These are phyloP conservation scores for Ampelocalamus luodianensis DNA, from an alignment of 176 grass and related monocot genomes.

Conservation along the genomic window DNA sequence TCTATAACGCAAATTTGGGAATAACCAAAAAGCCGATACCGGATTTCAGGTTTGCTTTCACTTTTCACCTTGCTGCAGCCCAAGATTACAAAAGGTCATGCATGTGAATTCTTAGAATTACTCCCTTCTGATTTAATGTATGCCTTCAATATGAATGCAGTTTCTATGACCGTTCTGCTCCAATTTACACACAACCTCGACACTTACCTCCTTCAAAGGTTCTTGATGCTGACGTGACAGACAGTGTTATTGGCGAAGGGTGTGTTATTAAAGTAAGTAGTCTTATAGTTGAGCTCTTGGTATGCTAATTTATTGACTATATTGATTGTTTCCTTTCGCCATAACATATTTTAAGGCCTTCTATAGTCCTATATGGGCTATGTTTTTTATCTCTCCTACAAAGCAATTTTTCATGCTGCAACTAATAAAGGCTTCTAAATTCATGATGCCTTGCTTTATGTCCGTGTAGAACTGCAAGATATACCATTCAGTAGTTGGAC, in stretches of 20 bases:
- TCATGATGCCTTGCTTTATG: not conserved
- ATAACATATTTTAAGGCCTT: slow-evolving; percentile 1
- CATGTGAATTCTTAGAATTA: slow-evolving; percentile 30
- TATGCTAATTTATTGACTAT: slow-evolving; percentile 24
- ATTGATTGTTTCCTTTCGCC: not conserved
- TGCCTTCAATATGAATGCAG: slow-evolving; percentile 57
- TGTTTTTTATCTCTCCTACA: slow-evolving; percentile 18
- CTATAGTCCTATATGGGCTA: not conserved
- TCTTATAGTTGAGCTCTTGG: slow-evolving; percentile 8
- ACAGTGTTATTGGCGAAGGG: slow-evolving; percentile 96
- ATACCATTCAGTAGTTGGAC: slow-evolving; percentile 92
- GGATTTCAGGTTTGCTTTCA: slow-evolving; percentile 80
- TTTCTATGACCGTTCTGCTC: slow-evolving; percentile 96
- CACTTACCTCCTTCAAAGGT: slow-evolving; percentile 98
- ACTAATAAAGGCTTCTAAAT: slow-evolving; percentile 3
- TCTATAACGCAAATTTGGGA: slow-evolving; percentile 92
- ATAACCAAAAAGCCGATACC: slow-evolving; percentile 96
- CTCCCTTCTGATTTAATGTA: slow-evolving; percentile 31
- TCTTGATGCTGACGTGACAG: slow-evolving; percentile 88
- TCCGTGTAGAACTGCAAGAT: slow-evolving; percentile 86
- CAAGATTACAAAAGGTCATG: not conserved
- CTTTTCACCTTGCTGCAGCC: not conserved
- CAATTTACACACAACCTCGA: slow-evolving; percentile 95
- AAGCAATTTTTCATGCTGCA: slow-evolving; percentile 36
- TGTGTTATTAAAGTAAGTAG: slow-evolving; percentile 94